A percentile compares a stretch with the other conserved stretches of the same genome.
Conservation (phyloP, 75 land plant species). For the Selaginella tamariscina region DNA sequence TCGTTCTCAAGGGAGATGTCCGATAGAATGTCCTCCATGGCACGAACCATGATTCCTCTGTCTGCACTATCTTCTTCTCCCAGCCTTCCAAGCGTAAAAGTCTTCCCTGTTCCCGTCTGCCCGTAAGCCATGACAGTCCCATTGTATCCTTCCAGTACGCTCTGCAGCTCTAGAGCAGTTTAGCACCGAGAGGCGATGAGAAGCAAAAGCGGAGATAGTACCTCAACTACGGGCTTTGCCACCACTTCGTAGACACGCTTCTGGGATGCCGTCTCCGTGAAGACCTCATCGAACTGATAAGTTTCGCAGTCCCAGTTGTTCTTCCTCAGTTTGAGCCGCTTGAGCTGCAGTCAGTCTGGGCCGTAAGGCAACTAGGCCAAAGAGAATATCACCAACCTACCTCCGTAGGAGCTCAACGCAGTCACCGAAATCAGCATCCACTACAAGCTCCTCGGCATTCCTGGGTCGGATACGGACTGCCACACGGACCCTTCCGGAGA, state of each 20-base stretch:
- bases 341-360: slow-evolving; percentile 33
- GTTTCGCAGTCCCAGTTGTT: slow-evolving; percentile 93
- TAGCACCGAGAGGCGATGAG: too few species aligned
- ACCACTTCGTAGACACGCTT: slow-evolving; percentile 94
- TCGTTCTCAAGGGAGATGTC: slow-evolving; percentile 60
- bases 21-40: slow-evolving; percentile 94
- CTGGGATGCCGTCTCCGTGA: slow-evolving; percentile 70
- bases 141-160: slow-evolving; percentile 97
- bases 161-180: too few species aligned
- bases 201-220: too few species aligned
- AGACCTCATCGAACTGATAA: slow-evolving; percentile 78
- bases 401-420: slow-evolving; percentile 16
- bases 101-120: slow-evolving; percentile 98
- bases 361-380: background rate
- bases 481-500: slow-evolving; percentile 14
- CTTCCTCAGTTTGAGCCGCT: slow-evolving; percentile 67
- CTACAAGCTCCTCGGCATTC: slow-evolving; percentile 17
- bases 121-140: slow-evolving; percentile 99
- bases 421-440: slow-evolving; percentile 19
- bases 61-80: slow-evolving; percentile 86
- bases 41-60: slow-evolving; percentile 96
- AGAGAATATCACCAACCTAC: slow-evolving; percentile 1
- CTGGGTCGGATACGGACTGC: slow-evolving; percentile 16
- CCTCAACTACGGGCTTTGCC: slow-evolving; percentile 93
- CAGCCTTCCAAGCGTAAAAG: slow-evolving; percentile 81